Evolutionary conservation across 148 eudicot species (phyloP), one percentile per base, ranked within the genome.

Genomic region (Pharnaceum exiguum): DNA sequence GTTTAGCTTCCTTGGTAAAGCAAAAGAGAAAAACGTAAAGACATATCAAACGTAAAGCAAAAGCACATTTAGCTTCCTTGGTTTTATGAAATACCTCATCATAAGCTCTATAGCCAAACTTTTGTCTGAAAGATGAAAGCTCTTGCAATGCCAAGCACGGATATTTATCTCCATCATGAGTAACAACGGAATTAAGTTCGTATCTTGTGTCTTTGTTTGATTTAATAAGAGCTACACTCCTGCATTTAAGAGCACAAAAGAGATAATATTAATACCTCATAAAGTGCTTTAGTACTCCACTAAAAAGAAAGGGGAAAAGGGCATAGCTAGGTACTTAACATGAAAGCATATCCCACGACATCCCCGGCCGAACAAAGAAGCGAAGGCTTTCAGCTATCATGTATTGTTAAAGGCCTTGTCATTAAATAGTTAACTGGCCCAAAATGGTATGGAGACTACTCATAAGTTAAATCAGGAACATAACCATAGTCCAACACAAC

Each of bases 191-290:
- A 35, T 81, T 81, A 63, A 75, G 55, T 33, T 77, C 99, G 58
- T 89, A 93, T 67, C 99, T 74, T 37, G 82, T 78, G 74, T 93
- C 99, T 72, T 93, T 93, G 67, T 64, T 68, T 36, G 99, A 93
- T 67, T 93, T 93, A 55, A 93, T 78, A 11, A 93, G 55, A 55
- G 95, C 95, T 21, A 93, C 82, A 32, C 62, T 83, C 76, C 99
- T 93, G 89, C 65, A 74, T 55, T n/a, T 18, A n/a, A 39, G 15
- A 55, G 32, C 17, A 36, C 31, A 48, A 31, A 30, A 29, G 53
- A 5, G 11, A 31, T 10, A 6, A 25, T 30, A 32, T 57, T 29
- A 57, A 36, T 28, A 43, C 4, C 25, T 19, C 5, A 21, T 46
- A 13, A 2, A 66, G 17, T 48, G 47, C 19, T 45, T 24, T 9